A percentile compares a stretch with the other conserved stretches of the same genome.
Conservation (phyloP, 148 eudicot genomes). For the Simmondsia chinensis region DNA sequence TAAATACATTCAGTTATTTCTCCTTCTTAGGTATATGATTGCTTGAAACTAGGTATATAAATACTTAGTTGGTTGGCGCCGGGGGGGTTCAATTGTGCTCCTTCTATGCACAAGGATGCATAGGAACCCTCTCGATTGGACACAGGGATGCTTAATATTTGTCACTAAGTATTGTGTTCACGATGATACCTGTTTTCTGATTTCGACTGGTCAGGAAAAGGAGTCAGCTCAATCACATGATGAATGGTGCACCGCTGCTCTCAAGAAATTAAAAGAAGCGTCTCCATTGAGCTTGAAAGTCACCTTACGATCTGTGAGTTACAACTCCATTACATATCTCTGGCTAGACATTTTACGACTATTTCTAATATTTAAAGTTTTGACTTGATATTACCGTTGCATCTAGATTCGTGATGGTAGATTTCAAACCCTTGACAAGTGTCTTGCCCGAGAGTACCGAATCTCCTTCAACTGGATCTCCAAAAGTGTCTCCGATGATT, state of each 20-base stretch:
- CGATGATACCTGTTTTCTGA: background rate
- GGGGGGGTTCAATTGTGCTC: too few species aligned
- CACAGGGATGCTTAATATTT: background rate
- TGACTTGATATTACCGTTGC: constrained; percentile 2
- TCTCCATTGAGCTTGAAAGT: constrained; percentile 93
- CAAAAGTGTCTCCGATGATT: constrained; percentile 66
- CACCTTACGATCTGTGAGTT: constrained; percentile 82
- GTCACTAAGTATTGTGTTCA: background rate
- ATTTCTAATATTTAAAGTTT: constrained; percentile 4
- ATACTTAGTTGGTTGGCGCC: too few species aligned
- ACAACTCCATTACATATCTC: background rate
- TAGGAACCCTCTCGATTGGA: too few species aligned
- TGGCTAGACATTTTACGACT: background rate
- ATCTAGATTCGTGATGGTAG: constrained; percentile 87
- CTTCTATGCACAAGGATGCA: too few species aligned
- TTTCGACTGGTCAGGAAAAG: constrained; percentile 43
- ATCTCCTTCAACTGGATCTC: constrained; percentile 58
- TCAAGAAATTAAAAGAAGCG: constrained; percentile 67
- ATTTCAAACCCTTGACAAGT: constrained; percentile 77
- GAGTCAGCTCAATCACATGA: constrained; percentile 41
- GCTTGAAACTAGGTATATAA: too few species aligned
- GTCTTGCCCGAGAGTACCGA: constrained; percentile 76
- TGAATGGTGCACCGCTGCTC: constrained; percentile 49
- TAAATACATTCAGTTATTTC: too few species aligned
- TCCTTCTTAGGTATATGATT: too few species aligned